Conservation (phyloP, 371 early-diverging fungal species). For the Mucor ambiguus region DNA sequence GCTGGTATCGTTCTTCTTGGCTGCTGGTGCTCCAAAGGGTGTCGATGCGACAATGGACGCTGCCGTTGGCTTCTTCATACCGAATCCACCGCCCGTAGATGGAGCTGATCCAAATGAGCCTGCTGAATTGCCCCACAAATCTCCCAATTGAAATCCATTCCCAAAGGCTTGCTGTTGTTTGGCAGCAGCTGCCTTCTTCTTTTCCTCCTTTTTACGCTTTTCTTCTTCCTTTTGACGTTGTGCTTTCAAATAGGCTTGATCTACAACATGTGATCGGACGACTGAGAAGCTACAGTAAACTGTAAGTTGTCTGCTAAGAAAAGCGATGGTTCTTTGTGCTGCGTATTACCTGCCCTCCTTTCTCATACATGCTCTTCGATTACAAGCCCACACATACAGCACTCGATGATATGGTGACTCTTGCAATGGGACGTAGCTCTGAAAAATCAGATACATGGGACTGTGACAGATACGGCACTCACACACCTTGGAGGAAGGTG, state of each 20-base stretch:
- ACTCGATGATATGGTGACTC: conserved; percentile 76
- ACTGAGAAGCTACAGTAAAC: conserved; percentile 54
- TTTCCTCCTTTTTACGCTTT: conserved; percentile 41
- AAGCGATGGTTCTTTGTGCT: not conserved
- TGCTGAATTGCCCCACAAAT: conserved; percentile 41
- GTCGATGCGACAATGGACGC: conserved; percentile 14
- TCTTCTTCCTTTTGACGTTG: conserved; percentile 49
- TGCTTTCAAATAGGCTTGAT: conserved; percentile 64
- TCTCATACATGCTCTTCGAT: conserved; percentile 69
- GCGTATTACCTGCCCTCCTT: conserved; percentile 62
- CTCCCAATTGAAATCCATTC: conserved; percentile 43
- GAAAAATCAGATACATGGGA: conserved; percentile 68
- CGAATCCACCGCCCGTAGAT: not conserved
- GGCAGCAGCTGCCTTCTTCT: conserved; percentile 33
- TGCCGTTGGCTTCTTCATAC: conserved; percentile 6
- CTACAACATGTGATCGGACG: conserved; percentile 68
- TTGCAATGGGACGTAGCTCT: conserved; percentile 75
- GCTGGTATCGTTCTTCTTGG: conserved; percentile 12
- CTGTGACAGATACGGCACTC: conserved; percentile 48
- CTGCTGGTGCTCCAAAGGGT: not conserved
- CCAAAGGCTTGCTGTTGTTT: conserved; percentile 32
- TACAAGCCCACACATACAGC: conserved; percentile 82
- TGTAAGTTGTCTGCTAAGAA: not conserved
- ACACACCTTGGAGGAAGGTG: conserved; percentile 27
- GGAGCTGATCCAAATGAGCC: conserved; percentile 20